Evolutionary conservation across 768 basidiomycete species (phyloP).

Genomic region (Pilatotrama ljubarskyi): DNA sequence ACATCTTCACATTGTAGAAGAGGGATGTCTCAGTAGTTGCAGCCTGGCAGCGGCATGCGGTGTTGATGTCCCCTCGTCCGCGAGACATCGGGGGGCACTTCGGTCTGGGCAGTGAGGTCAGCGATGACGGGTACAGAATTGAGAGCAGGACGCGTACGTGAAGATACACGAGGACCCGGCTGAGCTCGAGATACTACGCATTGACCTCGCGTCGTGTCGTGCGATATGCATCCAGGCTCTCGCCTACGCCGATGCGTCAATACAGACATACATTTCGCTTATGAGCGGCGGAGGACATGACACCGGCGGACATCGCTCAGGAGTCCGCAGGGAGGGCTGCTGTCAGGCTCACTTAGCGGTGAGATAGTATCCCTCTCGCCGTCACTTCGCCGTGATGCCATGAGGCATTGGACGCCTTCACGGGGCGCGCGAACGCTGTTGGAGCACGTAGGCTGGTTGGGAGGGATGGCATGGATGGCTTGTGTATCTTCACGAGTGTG

Average conservation of each 20-base stretch:
- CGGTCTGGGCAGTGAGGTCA: neutral
- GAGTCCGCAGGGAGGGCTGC: neutral
- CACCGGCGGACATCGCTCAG: neutral
- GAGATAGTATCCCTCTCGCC: neutral
- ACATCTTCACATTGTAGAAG: neutral
- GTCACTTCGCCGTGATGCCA: constrained; percentile 3
- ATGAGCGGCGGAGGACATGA: neutral
- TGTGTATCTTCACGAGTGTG: too few relatives aligned
- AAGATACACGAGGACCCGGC: neutral
- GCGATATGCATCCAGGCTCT: too few relatives aligned
- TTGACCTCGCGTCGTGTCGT: too few relatives aligned
- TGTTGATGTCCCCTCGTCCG: neutral
- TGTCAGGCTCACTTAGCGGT: neutral
- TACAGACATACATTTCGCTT: neutral
- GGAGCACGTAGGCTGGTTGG: neutral
- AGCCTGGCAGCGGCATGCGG: neutral
- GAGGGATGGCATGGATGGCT: neutral
- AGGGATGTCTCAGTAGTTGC: neutral
- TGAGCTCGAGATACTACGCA: neutral
- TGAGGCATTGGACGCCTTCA: constrained; percentile 7
- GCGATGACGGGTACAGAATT: neutral
- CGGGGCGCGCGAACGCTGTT: neutral
- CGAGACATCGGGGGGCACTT: neutral
- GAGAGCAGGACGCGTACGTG: neutral
- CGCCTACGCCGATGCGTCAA: too few relatives aligned